Evolutionary conservation across 345 rosid species (phyloP).

Genomic region (Euclidium syriacum): DNA sequence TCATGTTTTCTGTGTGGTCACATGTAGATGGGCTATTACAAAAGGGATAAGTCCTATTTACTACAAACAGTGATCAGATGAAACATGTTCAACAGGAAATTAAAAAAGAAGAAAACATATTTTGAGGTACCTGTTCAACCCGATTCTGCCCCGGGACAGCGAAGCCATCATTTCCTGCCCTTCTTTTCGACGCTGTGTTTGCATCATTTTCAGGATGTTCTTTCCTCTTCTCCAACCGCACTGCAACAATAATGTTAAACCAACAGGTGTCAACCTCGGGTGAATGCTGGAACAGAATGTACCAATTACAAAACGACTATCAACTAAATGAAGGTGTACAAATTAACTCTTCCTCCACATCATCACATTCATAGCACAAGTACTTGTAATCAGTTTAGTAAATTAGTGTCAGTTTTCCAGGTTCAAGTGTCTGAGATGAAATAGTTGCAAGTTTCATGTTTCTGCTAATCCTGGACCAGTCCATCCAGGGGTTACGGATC

Average conservation of each 20-base stretch:
- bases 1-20: constrained; percentile 1
- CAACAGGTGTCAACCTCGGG: constrained; percentile 12
- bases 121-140: constrained; percentile 41
- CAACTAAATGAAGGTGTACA: background rate
- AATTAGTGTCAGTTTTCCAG: background rate
- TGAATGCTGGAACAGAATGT: background rate
- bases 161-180: constrained; percentile 20
- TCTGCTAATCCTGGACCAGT: background rate
- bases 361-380: constrained; percentile 1
- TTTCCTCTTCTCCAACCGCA: constrained; percentile 51
- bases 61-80: background rate
- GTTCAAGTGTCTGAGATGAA: background rate
- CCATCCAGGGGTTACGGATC: background rate
- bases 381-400: background rate
- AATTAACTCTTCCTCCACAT: background rate
- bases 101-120: background rate
- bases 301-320: background rate
- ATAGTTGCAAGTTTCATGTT: background rate
- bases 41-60: background rate
- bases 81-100: constrained; percentile 4
- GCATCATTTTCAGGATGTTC: constrained; percentile 32
- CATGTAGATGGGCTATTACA: background rate
- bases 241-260: constrained; percentile 35
- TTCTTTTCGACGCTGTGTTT: constrained; percentile 33
- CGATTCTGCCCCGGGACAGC: constrained; percentile 13